These are phyloP conservation scores for Quercus robur DNA, from an alignment of 306 rosid species.

Conservation along the genomic window DNA sequence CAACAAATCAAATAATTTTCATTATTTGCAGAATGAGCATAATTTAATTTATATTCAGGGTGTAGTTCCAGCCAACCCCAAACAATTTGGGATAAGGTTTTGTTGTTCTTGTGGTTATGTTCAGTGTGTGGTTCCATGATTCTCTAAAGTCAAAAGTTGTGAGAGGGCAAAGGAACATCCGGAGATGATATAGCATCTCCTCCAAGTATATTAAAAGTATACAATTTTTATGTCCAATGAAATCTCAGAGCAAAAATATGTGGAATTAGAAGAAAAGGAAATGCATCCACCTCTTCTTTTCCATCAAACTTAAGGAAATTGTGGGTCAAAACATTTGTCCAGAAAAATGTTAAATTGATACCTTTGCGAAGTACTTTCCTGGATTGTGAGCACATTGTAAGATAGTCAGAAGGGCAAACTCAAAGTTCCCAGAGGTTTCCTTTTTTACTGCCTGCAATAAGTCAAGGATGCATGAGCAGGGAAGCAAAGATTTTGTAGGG, in stretches of 20 bases:
- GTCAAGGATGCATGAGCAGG: too few species aligned
- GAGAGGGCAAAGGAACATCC: neutral
- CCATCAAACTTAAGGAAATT: neutral
- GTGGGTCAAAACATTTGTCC: neutral
- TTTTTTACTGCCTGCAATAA: slow-evolving; percentile 31
- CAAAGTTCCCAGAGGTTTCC: slow-evolving; percentile 42
- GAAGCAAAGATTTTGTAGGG: too few species aligned
- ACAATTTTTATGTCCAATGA: neutral
- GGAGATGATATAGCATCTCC: neutral
- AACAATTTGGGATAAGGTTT: too few species aligned
- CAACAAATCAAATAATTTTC: neutral
- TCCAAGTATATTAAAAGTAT: neutral
- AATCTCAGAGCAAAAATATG: neutral
- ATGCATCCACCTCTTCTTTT: neutral
- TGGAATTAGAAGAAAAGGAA: neutral
- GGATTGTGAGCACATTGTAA: slow-evolving; percentile 37
- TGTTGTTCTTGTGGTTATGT: neutral
- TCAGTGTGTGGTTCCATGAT: neutral
- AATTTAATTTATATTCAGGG: neutral
- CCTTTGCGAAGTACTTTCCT: slow-evolving; percentile 36
- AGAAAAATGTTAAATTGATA: slow-evolving; percentile 2
- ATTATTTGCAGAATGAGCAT: neutral
- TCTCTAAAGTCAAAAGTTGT: neutral
- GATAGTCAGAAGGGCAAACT: slow-evolving; percentile 33
- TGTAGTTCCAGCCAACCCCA: too few species aligned